Evolutionary conservation across 441 rosid genomes (phyloP).

Genomic region (Euphorbia celastroides): DNA sequence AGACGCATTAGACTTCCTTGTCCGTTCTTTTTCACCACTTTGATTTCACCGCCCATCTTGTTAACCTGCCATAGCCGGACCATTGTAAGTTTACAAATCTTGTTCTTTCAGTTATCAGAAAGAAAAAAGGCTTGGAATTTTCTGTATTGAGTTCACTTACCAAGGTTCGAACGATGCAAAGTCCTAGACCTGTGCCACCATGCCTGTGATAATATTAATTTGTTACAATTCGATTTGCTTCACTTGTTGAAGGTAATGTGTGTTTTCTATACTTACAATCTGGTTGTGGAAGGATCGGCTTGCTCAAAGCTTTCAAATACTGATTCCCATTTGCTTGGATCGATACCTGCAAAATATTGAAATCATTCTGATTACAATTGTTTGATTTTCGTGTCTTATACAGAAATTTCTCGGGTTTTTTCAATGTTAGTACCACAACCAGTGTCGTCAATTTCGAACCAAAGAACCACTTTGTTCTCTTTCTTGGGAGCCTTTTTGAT

Average conservation of each 20-base stretch:
- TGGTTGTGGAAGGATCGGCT: too few relatives aligned
- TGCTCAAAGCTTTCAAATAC: too few relatives aligned
- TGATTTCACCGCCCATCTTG: slow-evolving; percentile 98
- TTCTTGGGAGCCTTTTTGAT: slow-evolving; percentile 51
- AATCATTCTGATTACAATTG: slow-evolving; percentile 9
- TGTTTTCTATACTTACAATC: slow-evolving; percentile 9
- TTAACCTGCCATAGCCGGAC: slow-evolving; percentile 82
- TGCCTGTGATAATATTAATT: not conserved
- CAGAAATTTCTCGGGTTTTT: not conserved
- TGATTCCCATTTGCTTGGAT: slow-evolving; percentile 89
- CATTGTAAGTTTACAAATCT: slow-evolving; percentile 1
- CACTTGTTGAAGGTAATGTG: too few relatives aligned
- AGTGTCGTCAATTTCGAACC: too few relatives aligned
- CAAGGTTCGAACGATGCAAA: slow-evolving; percentile 45
- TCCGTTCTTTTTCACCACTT: slow-evolving; percentile 74
- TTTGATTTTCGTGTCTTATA: not conserved
- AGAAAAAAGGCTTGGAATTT: not conserved
- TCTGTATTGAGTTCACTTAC: slow-evolving; percentile 35
- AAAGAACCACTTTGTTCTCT: slow-evolving; percentile 15
- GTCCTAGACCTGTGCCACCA: too few relatives aligned
- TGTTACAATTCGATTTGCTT: too few relatives aligned
- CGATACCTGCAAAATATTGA: slow-evolving; percentile 56
- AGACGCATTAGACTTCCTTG: slow-evolving; percentile 80
- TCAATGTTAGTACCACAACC: not conserved
- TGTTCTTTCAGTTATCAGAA: not conserved